Evolutionary conservation across 768 basidiomycete genomes (phyloP).

Genomic region (Termitomyces titanicus): DNA sequence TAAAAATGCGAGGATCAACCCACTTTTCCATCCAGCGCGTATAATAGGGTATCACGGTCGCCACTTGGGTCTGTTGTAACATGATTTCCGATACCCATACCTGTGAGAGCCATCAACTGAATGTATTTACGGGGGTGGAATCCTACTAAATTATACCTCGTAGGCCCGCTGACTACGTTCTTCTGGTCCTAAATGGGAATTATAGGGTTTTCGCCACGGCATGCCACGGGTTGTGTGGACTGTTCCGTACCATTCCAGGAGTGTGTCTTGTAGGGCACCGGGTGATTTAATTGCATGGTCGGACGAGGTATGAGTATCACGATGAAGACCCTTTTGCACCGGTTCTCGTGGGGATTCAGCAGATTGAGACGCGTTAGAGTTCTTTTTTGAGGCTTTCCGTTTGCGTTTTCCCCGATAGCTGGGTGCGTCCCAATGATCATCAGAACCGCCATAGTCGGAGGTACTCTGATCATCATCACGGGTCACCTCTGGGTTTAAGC

Average conservation of each 20-base stretch:
- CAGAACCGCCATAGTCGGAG: constrained; percentile 13
- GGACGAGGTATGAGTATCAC: constrained; percentile 37
- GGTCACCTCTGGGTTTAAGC: not conserved
- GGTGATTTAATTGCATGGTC: constrained; percentile 45
- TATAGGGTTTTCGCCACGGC: constrained; percentile 87
- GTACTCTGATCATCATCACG: not conserved
- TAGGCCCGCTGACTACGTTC: constrained; percentile 85
- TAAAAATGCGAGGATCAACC: constrained; percentile 18
- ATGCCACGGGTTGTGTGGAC: constrained; percentile 72
- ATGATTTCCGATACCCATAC: constrained; percentile 93
- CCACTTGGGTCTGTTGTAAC: constrained; percentile 95
- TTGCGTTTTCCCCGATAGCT: constrained; percentile 7
- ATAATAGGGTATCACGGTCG: constrained; percentile 92
- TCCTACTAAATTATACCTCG: constrained; percentile 51
- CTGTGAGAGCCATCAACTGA: constrained; percentile 29
- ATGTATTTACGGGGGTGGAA: not conserved
- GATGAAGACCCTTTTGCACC: not conserved
- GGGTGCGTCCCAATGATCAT: constrained; percentile 4
- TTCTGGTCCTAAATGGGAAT: constrained; percentile 46
- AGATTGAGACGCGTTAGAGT: not conserved
- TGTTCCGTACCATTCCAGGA: constrained; percentile 69
- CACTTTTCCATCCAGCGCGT: constrained; percentile 82
- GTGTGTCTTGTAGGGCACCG: constrained; percentile 39
- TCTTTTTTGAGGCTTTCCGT: constrained; percentile 6
- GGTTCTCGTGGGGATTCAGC: not conserved